phyloP scores from a whole-genome alignment of 2,329 filamentous ascomycete genomes.

The Ophiostoma sp. region DNA sequence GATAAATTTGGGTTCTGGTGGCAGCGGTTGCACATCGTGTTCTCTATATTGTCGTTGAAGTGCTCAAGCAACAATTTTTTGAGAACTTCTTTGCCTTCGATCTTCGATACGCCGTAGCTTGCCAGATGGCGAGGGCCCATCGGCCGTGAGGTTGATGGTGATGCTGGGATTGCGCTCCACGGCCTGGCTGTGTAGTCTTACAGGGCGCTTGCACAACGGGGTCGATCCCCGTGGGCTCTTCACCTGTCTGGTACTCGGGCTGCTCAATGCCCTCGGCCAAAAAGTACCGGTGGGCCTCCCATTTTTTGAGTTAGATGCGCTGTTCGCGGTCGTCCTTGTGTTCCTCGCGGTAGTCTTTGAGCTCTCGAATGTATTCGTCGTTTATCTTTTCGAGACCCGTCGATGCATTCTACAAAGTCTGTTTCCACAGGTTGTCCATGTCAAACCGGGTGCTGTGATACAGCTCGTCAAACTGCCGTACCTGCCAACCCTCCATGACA shows the following conservation, averaged over 20 bases:
- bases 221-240: background rate
- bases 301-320: background rate
- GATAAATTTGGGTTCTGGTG: background rate
- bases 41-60: background rate
- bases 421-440: background rate
- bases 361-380: background rate
- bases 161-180: conserved; percentile 9
- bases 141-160: background rate
- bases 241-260: background rate
- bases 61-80: background rate
- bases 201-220: conserved; percentile 17
- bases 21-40: conserved; percentile 21
- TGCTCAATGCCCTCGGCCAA: background rate
- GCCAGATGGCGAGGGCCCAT: background rate
- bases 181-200: conserved; percentile 8
- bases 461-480: background rate
- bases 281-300: background rate
- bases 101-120: background rate
- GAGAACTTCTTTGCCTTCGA: background rate
- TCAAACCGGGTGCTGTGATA: background rate
- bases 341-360: background rate
- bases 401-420: background rate
- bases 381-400: background rate
- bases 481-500: background rate
- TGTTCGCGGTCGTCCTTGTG: background rate